A percentile compares a stretch with the other conserved stretches of the same genome.
These are phyloP conservation scores for Aspergillus sp. DNA, from an alignment of 2,329 filamentous ascomycete species.

Conservation along the genomic window DNA sequence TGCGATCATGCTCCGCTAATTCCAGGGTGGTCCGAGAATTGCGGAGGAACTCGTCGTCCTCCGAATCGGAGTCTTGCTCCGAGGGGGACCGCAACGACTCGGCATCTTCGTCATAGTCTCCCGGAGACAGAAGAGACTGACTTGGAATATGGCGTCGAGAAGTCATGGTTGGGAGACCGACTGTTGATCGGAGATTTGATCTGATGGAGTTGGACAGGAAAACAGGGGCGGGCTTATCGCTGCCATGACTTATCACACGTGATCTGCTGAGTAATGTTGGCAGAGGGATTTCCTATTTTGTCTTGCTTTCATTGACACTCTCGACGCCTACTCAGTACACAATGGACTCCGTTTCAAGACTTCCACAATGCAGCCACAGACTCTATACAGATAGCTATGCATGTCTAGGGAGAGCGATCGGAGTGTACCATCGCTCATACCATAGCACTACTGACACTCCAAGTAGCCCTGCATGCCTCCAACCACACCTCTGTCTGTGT, in stretches of 20 bases:
- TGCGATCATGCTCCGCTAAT: conserved; percentile 65
- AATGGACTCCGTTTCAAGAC: no score
- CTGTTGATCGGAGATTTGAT: background rate
- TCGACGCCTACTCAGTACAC: no score
- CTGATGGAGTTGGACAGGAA: background rate
- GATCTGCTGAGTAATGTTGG: no score
- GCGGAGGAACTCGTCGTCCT: conserved; percentile 67
- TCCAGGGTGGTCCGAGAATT: conserved; percentile 67
- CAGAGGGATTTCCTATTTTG: no score
- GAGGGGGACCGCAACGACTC: conserved; percentile 59
- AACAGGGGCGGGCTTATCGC: background rate
- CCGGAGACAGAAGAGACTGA: conserved; percentile 59
- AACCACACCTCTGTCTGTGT: background rate
- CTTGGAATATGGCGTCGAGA: conserved; percentile 23
- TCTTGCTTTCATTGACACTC: no score
- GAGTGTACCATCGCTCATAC: no score
- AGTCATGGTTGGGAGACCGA: conserved; percentile 18
- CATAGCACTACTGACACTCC: no score
- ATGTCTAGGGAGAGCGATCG: no score
- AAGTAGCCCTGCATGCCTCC: no score
- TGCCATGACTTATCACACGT: background rate
- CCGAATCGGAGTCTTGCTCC: conserved; percentile 73
- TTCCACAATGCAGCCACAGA: no score
- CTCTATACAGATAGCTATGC: no score
- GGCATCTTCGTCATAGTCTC: conserved; percentile 67